Evolutionary conservation across 2,329 filamentous ascomycete genomes (phyloP).

Genomic region (Alternaria metachromatica): DNA sequence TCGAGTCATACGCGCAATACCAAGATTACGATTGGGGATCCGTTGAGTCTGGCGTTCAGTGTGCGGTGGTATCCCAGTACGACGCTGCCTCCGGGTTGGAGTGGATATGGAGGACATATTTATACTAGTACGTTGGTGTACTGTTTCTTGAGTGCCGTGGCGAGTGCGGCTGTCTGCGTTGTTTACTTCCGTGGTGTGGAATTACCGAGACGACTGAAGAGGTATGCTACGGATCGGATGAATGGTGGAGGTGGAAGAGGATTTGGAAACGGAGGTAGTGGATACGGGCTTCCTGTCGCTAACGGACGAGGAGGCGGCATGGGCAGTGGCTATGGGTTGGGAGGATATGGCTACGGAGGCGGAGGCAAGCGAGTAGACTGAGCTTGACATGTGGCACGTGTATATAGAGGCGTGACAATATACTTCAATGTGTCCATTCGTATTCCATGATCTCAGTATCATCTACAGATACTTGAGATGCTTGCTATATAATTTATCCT

Average conservation of each 20-base stretch:
- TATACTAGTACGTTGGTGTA: conserved; percentile 59
- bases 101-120: conserved; percentile 59
- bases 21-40: conserved; percentile 85
- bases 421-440: conserved; percentile 6
- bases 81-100: conserved; percentile 66
- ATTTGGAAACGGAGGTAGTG: conserved; percentile 37
- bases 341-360: conserved; percentile 54
- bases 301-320: conserved; percentile 48
- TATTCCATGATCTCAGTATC: conserved; percentile 6
- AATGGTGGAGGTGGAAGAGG: conserved; percentile 46
- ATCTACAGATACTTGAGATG: conserved; percentile 5
- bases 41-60: conserved; percentile 77
- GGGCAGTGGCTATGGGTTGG: conserved; percentile 48
- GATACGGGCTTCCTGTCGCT: conserved; percentile 42
- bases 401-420: neutral
- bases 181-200: conserved; percentile 63
- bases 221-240: conserved; percentile 63
- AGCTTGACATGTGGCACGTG: neutral
- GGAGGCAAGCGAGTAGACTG: conserved; percentile 53
- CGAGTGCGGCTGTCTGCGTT: conserved; percentile 59
- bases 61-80: conserved; percentile 87
- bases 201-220: conserved; percentile 59
- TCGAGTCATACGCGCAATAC: conserved; percentile 64
- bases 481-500: conserved; percentile 8
- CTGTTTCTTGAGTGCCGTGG: conserved; percentile 56